Conservation (phyloP, 129 eudicot species). For the Arctium lappa region DNA sequence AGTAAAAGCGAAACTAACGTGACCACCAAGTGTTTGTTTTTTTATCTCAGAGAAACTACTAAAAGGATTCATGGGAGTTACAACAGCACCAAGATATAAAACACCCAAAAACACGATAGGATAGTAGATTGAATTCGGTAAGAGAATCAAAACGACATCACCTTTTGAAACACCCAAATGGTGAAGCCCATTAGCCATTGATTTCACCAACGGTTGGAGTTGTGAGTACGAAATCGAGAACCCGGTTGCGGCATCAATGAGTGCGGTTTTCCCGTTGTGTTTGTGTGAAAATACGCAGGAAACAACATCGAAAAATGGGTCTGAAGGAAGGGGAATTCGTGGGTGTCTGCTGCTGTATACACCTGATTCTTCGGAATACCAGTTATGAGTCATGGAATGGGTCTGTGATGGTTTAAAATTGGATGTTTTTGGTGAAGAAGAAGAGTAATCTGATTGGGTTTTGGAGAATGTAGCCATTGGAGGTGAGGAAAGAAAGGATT, state of each 20-base stretch:
- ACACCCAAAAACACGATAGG: slow-evolving; percentile 61
- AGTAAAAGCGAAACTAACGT: slow-evolving; percentile 44
- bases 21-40: slow-evolving; percentile 50
- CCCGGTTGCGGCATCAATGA: slow-evolving; percentile 73
- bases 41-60: slow-evolving; percentile 61
- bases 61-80: slow-evolving; percentile 72
- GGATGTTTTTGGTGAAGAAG: background rate
- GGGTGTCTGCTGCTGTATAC: slow-evolving; percentile 62
- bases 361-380: slow-evolving; percentile 66
- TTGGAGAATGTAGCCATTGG: slow-evolving; percentile 17
- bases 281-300: slow-evolving; percentile 60
- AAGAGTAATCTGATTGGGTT: slow-evolving; percentile 1
- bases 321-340: slow-evolving; percentile 42
- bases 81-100: slow-evolving; percentile 66
- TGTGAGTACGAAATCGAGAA: slow-evolving; percentile 43
- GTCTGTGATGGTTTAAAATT: background rate
- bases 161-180: slow-evolving; percentile 67
- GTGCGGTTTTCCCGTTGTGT: slow-evolving; percentile 55
- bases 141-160: slow-evolving; percentile 61
- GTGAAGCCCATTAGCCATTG: slow-evolving; percentile 64
- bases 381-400: slow-evolving; percentile 9
- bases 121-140: slow-evolving; percentile 64
- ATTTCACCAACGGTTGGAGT: slow-evolving; percentile 43
- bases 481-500: background rate
- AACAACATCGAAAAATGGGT: slow-evolving; percentile 68